A percentile compares a stretch with the other conserved stretches of the same genome.
phyloP scores from a whole-genome alignment of 768 basidiomycete genomes.

The Amanita brunnescens region DNA sequence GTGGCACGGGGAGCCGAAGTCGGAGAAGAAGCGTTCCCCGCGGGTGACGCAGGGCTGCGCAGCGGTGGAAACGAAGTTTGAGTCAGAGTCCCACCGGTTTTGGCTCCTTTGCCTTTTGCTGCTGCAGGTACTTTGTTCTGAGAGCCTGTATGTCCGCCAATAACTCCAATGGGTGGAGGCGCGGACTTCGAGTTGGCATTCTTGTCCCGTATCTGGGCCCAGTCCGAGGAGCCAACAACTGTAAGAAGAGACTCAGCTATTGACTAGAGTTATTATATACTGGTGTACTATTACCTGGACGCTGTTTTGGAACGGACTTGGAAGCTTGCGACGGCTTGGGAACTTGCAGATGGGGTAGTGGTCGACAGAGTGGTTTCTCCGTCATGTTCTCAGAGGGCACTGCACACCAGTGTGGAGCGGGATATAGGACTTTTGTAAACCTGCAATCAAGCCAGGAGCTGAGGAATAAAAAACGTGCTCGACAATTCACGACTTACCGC shows the following conservation, averaged over 20 bases:
- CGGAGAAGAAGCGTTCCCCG: neutral
- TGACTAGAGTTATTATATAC: neutral
- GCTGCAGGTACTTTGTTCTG: neutral
- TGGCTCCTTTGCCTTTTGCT: too few species aligned
- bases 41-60: too few species aligned
- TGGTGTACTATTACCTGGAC: neutral
- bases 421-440: conserved; percentile 2
- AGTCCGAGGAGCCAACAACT: neutral
- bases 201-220: neutral
- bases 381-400: neutral
- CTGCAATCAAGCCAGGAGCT: neutral
- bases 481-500: conserved; percentile 17
- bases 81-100: neutral
- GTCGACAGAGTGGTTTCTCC: neutral
- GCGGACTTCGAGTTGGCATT: too few species aligned
- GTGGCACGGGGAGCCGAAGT: neutral
- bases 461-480: neutral
- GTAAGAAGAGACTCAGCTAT: neutral
- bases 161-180: neutral
- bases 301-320: neutral
- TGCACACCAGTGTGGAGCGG: neutral
- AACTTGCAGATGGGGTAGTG: neutral
- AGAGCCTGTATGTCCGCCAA: neutral
- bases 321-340: neutral
- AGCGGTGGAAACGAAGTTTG: neutral